These are phyloP conservation scores for Hyphodiscus hymeniophilus DNA, from an alignment of 495 filamentous ascomycete genomes.

Conservation along the genomic window DNA sequence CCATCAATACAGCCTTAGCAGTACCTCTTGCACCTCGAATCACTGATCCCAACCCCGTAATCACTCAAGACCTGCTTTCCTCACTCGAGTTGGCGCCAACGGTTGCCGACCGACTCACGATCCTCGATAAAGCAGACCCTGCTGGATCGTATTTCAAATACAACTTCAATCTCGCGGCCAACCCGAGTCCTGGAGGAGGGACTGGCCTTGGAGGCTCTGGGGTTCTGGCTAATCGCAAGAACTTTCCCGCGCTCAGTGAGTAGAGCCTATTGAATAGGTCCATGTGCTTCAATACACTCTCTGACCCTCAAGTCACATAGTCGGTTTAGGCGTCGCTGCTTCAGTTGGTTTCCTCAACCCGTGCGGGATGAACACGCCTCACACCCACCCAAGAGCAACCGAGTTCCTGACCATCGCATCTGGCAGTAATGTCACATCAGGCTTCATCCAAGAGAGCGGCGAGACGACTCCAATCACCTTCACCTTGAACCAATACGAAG, in stretches of 20 bases:
- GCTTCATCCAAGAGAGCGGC: conserved; percentile 43
- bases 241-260: conserved; percentile 31
- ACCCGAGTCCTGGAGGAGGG: not conserved
- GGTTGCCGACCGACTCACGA: conserved; percentile 4
- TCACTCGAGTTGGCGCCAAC: conserved; percentile 1
- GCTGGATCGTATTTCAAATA: conserved; percentile 2
- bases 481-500: conserved; percentile 31
- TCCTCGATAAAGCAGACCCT: conserved; percentile 1
- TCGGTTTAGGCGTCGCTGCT: no score
- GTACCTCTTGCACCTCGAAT: no score
- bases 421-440: conserved; percentile 33
- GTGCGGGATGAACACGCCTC: conserved; percentile 41
- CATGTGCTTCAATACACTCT: no score
- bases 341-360: conserved; percentile 30
- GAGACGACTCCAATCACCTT: conserved; percentile 29
- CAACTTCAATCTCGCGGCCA: conserved; percentile 5
- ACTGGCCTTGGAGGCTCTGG: conserved; percentile 26
- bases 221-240: conserved; percentile 29
- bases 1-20: no score
- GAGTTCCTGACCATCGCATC: conserved; percentile 35
- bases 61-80: no score
- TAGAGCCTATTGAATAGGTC: no score
- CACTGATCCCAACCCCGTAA: no score
- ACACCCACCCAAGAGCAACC: conserved; percentile 36
- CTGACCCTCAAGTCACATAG: no score